These are phyloP conservation scores for Boletus reticuloceps DNA, from an alignment of 768 basidiomycete species.

Conservation along the genomic window DNA sequence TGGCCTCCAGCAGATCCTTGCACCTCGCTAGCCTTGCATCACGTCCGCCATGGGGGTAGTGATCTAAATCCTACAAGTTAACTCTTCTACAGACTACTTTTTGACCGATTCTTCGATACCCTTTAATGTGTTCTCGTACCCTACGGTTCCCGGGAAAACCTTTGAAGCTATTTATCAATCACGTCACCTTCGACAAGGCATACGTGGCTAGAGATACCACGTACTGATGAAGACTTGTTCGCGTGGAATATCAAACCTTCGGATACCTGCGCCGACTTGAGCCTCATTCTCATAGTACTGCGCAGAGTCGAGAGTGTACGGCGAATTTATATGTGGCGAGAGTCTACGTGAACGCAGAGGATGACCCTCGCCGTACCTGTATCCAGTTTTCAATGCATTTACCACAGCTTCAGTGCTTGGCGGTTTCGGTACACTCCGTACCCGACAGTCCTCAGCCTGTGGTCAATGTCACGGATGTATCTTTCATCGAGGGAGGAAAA, in stretches of 20 bases:
- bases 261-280: constrained; percentile 26
- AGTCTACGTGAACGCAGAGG: background rate
- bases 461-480: constrained; percentile 5
- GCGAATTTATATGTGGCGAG: background rate
- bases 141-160: background rate
- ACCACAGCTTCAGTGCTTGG: constrained; percentile 19
- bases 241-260: constrained; percentile 18
- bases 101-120: constrained; percentile 22
- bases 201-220: background rate
- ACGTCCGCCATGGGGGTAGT: constrained; percentile 42
- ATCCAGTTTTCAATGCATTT: constrained; percentile 24
- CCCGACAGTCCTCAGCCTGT: constrained; percentile 18
- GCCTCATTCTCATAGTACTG: constrained; percentile 24
- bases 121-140: constrained; percentile 15
- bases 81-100: constrained; percentile 3
- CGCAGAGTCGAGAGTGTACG: too few species aligned
- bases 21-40: constrained; percentile 40
- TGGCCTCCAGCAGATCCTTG: constrained; percentile 31
- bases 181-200: background rate
- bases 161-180: constrained; percentile 22
- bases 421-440: constrained; percentile 1
- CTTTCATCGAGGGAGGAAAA: constrained; percentile 3
- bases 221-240: constrained; percentile 32
- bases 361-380: constrained; percentile 16
- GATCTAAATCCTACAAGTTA: constrained; percentile 26